A percentile compares a stretch with the other conserved stretches of the same genome.
Conservation (phyloP, 352 stramenopile species). For the Globisporangium orthogonon region DNA sequence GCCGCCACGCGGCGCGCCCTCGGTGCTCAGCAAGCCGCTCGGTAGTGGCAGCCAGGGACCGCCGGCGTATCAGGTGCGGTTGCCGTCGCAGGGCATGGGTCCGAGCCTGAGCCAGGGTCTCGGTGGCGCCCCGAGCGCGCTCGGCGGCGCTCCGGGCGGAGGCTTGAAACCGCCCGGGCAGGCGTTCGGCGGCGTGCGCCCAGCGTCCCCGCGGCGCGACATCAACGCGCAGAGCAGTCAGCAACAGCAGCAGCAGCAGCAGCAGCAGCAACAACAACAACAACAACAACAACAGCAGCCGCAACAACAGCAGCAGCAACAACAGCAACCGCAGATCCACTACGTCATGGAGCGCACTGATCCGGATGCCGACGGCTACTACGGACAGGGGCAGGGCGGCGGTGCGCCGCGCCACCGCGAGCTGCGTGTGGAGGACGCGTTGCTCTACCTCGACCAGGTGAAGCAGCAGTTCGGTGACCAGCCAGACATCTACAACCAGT, state of each 20-base stretch:
- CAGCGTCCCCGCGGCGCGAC: constrained; percentile 39
- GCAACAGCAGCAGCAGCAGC: constrained; percentile 32
- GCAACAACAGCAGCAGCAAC: constrained; percentile 19
- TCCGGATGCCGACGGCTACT: constrained; percentile 29
- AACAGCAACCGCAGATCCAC: constrained; percentile 26
- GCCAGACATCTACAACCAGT: constrained; percentile 99
- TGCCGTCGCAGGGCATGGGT: constrained; percentile 42
- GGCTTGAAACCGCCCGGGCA: constrained; percentile 25
- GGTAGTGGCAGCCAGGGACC: constrained; percentile 18
- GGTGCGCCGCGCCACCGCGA: constrained; percentile 56
- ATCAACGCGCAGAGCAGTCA: background rate
- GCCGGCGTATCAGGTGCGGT: constrained; percentile 41
- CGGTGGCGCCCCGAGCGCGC: constrained; percentile 13
- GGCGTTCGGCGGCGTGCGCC: constrained; percentile 22
- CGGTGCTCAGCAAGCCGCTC: constrained; percentile 48
- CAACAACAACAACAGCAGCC: constrained; percentile 35
- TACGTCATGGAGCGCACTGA: constrained; percentile 54
- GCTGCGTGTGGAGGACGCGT: constrained; percentile 96
- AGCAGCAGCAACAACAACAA: constrained; percentile 30
- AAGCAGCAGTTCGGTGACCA: constrained; percentile 99
- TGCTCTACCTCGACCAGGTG: constrained; percentile 99
- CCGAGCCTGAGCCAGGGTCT: constrained; percentile 43
- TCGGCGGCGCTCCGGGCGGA: constrained; percentile 4
- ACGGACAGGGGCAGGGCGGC: constrained; percentile 14
- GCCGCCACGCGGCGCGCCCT: constrained; percentile 39